Evolutionary conservation across 164 flowering plant species (phyloP), one percentile per base, ranked within the genome.

Genomic region (Paratinospora sagittata): DNA sequence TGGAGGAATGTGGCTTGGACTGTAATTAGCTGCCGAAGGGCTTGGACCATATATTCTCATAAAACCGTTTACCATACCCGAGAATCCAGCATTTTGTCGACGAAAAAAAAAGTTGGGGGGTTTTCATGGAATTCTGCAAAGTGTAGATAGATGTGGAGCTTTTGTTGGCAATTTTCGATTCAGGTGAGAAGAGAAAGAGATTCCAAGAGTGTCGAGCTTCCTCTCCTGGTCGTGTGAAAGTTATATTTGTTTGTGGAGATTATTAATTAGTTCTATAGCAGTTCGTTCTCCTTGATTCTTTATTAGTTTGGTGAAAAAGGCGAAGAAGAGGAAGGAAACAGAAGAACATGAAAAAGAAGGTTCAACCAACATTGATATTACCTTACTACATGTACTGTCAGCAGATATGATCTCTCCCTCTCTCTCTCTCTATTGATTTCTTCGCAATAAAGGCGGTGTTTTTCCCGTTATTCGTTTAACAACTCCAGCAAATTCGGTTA

Each of bases 1-100:
- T 85, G 63, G 86, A 81, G 74, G 85, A 84, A 78, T 87, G 90
- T 74, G 90, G 90, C 41, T 62, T 84, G 77, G 85, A 81, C 77
- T 83, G 89, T 70, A 81, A 77, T 78, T 85, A 82, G 76, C 73
- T n/a, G 37, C 33, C 33, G 34, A 39, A 36, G 21, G 37, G 37
- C 69, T 45, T n/a, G 63, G 52, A 63, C 65, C 66, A 57, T 39
- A n/a, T n/a, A 41, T 49, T 70, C 43, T 60, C 63, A 39, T 39
- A 27, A 65, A 23, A 61, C 36, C 63, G 33, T 37, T 37, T 45
- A 19, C 47, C 67, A 61, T 55, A 57, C 36, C 17, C 27, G 71
- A 45, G 67, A 63, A 19, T 43, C 30, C 16, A 36, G 24, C 45
- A 37, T 17, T 67, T 72, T 55, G 60, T 72, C 26, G 6, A 24